Evolutionary conservation across 495 filamentous ascomycete genomes (phyloP).

Genomic region (Neurospora intermedia): DNA sequence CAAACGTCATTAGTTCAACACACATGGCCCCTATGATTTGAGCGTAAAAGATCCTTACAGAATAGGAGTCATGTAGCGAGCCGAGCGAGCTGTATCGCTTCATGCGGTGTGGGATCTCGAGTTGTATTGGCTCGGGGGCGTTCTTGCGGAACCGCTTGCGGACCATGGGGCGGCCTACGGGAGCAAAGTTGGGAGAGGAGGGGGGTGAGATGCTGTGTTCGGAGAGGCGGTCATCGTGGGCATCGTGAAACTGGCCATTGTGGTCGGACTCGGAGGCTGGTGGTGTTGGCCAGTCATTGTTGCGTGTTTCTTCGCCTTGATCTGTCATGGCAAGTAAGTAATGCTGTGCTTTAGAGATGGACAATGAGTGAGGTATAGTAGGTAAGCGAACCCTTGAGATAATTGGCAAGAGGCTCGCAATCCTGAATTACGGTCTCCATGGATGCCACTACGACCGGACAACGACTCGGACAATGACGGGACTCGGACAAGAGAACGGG

Average conservation of each 20-base stretch:
- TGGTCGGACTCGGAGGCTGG: constrained; percentile 27
- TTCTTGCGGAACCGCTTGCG: constrained; percentile 56
- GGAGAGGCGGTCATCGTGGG: constrained; percentile 10
- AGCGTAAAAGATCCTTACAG: constrained; percentile 5
- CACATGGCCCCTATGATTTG: background rate
- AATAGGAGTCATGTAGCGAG: constrained; percentile 30
- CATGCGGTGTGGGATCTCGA: constrained; percentile 37
- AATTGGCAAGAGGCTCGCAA: constrained; percentile 83
- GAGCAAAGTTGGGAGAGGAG: constrained; percentile 54
- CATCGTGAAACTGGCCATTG: constrained; percentile 4
- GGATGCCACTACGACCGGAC: constrained; percentile 17
- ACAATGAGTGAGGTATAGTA: background rate
- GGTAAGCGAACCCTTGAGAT: constrained; percentile 70
- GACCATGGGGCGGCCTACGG: constrained; percentile 57
- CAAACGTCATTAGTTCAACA: background rate
- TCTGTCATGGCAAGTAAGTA: constrained; percentile 13
- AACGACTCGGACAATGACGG: background rate
- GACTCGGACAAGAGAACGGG: background rate
- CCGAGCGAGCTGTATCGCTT: constrained; percentile 22
- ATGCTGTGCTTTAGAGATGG: constrained; percentile 1
- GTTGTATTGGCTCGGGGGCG: constrained; percentile 49
- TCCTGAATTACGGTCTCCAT: constrained; percentile 94
- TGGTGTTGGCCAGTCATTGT: constrained; percentile 30
- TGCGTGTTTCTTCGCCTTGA: constrained; percentile 30
- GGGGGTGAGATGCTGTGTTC: constrained; percentile 32